phyloP scores from a whole-genome alignment of 1,139 yeast genomes.

The Kurtzmaniella quercitrusa region DNA sequence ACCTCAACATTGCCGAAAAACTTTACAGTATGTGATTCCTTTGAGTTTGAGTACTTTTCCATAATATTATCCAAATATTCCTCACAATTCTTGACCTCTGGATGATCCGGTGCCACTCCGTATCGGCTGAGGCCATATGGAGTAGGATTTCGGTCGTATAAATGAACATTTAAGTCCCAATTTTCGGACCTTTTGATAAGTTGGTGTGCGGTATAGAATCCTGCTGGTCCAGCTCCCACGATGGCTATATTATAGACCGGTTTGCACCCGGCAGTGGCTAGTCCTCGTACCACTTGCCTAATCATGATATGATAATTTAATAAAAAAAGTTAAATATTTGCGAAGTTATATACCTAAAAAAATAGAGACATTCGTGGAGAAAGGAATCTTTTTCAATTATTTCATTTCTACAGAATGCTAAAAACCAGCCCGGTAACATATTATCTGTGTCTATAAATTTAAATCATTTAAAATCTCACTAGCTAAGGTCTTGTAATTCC shows the following conservation, averaged over 20 bases:
- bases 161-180: conserved; percentile 40
- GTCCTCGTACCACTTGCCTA: background rate
- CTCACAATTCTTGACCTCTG: conserved; percentile 89
- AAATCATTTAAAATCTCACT: conserved; percentile 78
- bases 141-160: conserved; percentile 80
- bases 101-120: conserved; percentile 99
- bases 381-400: no score
- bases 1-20: conserved; percentile 75
- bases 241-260: conserved; percentile 51
- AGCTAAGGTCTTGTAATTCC: conserved; percentile 94
- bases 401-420: background rate
- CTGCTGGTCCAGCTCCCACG: conserved; percentile 96
- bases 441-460: conserved; percentile 43
- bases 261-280: background rate
- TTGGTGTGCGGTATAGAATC: conserved; percentile 84
- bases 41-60: conserved; percentile 14
- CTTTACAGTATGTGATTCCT: conserved; percentile 33
- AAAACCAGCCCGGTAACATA: background rate
- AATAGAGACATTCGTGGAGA: no score
- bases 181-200: conserved; percentile 46
- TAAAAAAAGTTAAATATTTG: background rate
- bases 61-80: conserved; percentile 72
- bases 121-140: conserved; percentile 89
- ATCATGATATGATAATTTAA: no score
- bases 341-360: background rate